Conservation (phyloP, 768 basidiomycete genomes). For the Termitomyces sp. region DNA sequence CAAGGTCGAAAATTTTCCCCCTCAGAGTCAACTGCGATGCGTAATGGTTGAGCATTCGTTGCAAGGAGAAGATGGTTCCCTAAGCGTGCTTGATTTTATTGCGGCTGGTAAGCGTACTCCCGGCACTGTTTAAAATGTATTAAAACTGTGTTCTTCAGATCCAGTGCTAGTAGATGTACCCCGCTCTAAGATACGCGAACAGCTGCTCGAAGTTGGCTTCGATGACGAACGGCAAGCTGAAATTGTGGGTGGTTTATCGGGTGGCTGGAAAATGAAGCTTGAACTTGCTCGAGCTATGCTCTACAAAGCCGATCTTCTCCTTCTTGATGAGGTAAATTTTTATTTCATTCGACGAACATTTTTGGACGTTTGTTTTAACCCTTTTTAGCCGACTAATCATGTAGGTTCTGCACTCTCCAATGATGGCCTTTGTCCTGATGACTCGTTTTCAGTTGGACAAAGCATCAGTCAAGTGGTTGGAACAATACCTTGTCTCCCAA, state of each 20-base stretch:
- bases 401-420: slow-evolving; percentile 35
- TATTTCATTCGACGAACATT: not conserved
- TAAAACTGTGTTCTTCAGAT: slow-evolving; percentile 37
- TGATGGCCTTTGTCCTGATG: not conserved
- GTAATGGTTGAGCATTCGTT: slow-evolving; percentile 98
- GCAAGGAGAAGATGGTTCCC: slow-evolving; percentile 85
- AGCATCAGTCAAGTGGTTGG: slow-evolving; percentile 86
- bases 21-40: slow-evolving; percentile 78
- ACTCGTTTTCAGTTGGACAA: slow-evolving; percentile 55
- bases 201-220: slow-evolving; percentile 87
- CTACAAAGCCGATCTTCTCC: slow-evolving; percentile 83
- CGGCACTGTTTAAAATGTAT: not conserved
- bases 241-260: slow-evolving; percentile 83
- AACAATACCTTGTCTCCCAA: slow-evolving; percentile 79
- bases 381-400: slow-evolving; percentile 78
- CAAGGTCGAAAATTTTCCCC: slow-evolving; percentile 95
- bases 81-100: slow-evolving; percentile 86
- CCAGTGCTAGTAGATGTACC: slow-evolving; percentile 56
- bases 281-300: slow-evolving; percentile 96
- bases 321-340: slow-evolving; percentile 71
- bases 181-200: slow-evolving; percentile 69
- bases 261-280: slow-evolving; percentile 99
- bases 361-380: not conserved
- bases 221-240: slow-evolving; percentile 81
- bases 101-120: slow-evolving; percentile 54